A percentile compares a stretch with the other conserved stretches of the same genome.
Evolutionary conservation across 225 moss, liverwort and hornwort genomes (phyloP).

Genomic region (Straminergon stramineum): DNA sequence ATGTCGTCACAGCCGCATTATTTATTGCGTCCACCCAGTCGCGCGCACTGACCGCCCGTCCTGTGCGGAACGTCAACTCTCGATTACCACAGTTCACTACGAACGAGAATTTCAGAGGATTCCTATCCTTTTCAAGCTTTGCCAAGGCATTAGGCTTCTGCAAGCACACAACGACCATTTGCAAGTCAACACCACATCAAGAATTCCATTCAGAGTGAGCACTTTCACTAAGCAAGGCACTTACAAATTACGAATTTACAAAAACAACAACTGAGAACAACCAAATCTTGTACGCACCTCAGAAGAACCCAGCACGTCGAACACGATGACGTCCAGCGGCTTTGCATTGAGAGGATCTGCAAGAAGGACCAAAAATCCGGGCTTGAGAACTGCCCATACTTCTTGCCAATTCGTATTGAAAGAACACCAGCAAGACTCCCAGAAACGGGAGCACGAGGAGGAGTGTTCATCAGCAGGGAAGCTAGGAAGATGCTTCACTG

Average conservation of each 20-base stretch:
- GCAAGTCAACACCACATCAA: background rate
- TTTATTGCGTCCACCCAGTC: slow-evolving; percentile 48
- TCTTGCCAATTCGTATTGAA: slow-evolving; percentile 41
- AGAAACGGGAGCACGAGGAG: slow-evolving; percentile 17
- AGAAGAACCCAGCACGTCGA: slow-evolving; percentile 26
- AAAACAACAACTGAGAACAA: background rate
- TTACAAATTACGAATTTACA: background rate
- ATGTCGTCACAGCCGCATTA: slow-evolving; percentile 15
- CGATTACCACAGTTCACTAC: slow-evolving; percentile 33
- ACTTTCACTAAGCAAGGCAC: background rate
- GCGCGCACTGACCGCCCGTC: slow-evolving; percentile 24
- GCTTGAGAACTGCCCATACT: slow-evolving; percentile 43
- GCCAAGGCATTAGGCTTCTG: slow-evolving; percentile 21
- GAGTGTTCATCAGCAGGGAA: slow-evolving; percentile 14
- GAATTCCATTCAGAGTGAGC: background rate
- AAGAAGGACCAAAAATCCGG: slow-evolving; percentile 40
- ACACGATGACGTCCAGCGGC: slow-evolving; percentile 35
- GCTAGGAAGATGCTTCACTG: slow-evolving; percentile 32
- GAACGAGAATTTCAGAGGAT: slow-evolving; percentile 35
- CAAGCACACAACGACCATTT: background rate
- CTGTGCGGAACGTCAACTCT: slow-evolving; percentile 28
- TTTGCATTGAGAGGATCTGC: slow-evolving; percentile 31
- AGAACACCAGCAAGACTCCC: slow-evolving; percentile 38
- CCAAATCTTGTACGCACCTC: slow-evolving; percentile 6
- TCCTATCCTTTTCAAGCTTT: slow-evolving; percentile 24